Percentiles rank a stretch among this genome's conserved stretches.
These are phyloP conservation scores for Cephaloascus fragrans DNA, from an alignment of 805 yeast genomes.

Conservation along the genomic window DNA sequence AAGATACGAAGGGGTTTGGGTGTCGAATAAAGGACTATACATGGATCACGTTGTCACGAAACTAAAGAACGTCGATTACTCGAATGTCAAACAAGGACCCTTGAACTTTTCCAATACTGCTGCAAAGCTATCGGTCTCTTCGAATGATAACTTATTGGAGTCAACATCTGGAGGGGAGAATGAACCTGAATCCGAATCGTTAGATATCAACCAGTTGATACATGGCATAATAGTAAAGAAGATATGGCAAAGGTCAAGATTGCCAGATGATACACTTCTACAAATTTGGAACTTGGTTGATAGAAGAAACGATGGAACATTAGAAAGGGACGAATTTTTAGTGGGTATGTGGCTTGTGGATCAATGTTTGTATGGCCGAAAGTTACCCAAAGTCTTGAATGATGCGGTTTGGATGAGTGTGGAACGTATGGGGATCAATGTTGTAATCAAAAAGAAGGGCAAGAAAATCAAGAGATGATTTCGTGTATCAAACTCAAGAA, in stretches of 20 bases:
- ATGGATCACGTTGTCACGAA: conserved; percentile 25
- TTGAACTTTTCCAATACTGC: not conserved
- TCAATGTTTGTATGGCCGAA: conserved; percentile 89
- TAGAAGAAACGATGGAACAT: conserved; percentile 56
- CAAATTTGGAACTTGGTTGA: conserved; percentile 70
- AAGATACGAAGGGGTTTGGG: conserved; percentile 92
- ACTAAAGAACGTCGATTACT: conserved; percentile 3
- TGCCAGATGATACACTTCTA: conserved; percentile 47
- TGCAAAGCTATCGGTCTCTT: not conserved
- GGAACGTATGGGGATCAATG: conserved; percentile 32
- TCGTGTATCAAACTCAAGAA: no score
- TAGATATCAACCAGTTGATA: conserved; percentile 21
- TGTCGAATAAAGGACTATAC: conserved; percentile 68
- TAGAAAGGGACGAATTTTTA: conserved; percentile 72
- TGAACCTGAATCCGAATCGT: conserved; percentile 9
- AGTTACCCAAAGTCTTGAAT: conserved; percentile 64
- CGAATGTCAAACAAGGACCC: not conserved
- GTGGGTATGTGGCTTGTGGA: conserved; percentile 99
- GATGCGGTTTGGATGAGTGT: conserved; percentile 77
- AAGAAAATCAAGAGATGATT: no score
- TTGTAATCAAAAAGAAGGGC: conserved; percentile 24
- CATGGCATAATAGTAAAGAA: conserved; percentile 63
- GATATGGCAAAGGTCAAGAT: conserved; percentile 71
- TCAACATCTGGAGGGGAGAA: no score
- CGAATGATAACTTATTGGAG: conserved; percentile 2